Percentiles rank a stretch among this genome's conserved stretches.
phyloP scores from a whole-genome alignment of 768 basidiomycete species.

The Lanmaoa rubissima region DNA sequence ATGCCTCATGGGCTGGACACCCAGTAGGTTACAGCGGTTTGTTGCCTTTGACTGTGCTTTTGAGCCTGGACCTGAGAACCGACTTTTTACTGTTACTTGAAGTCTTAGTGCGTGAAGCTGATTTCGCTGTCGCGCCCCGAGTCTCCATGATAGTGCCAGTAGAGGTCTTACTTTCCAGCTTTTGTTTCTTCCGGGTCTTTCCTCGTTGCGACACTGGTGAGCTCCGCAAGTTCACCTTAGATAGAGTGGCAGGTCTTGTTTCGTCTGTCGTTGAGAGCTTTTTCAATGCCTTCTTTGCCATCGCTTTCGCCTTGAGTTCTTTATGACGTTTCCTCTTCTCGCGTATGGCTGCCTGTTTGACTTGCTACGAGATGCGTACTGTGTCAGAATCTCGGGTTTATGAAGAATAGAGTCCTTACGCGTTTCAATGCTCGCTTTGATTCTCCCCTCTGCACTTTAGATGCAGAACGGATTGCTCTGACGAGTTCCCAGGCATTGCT shows the following conservation, averaged over 20 bases:
- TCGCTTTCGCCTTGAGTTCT: constrained; percentile 40
- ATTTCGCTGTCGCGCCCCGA: background rate
- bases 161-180: background rate
- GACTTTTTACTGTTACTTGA: background rate
- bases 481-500: constrained; percentile 49
- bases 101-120: background rate
- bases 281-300: constrained; percentile 32
- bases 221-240: background rate
- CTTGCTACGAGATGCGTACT: constrained; percentile 39
- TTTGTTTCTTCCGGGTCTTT: constrained; percentile 20
- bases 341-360: constrained; percentile 42
- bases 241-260: background rate
- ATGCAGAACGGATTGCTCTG: constrained; percentile 9
- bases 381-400: background rate
- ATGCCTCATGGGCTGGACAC: background rate
- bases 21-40: constrained; percentile 4
- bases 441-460: background rate
- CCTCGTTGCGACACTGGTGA: background rate
- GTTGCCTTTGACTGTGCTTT: background rate
- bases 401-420: constrained; percentile 37
- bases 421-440: constrained; percentile 67
- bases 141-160: background rate
- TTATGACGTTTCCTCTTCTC: constrained; percentile 51
- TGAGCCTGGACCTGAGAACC: constrained; percentile 1
- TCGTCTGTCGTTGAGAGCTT: background rate